These are phyloP conservation scores for Aspergillus brasiliensis DNA, from an alignment of 2,329 filamentous ascomycete genomes.

Conservation along the genomic window DNA sequence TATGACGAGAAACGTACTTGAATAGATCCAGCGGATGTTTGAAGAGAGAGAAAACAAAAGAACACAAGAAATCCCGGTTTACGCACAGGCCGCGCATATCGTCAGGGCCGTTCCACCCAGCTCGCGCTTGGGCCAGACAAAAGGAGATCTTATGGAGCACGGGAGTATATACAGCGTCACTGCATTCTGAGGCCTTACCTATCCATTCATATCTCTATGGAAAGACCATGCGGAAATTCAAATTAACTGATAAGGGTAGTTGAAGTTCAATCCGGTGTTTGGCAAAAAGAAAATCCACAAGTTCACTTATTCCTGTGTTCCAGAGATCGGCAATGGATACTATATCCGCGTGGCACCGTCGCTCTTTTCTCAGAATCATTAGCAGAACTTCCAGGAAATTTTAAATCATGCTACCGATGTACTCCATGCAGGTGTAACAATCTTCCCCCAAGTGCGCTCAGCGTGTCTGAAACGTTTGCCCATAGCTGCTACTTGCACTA, in stretches of 20 bases:
- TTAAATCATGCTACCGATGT: background rate
- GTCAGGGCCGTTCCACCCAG: slow-evolving; percentile 14
- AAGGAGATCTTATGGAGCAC: background rate
- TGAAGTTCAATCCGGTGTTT: background rate
- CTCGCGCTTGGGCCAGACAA: slow-evolving; percentile 16
- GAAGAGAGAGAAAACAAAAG: background rate
- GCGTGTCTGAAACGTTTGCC: background rate
- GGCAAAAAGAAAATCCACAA: too few relatives aligned
- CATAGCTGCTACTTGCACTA: background rate
- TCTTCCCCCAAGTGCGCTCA: background rate
- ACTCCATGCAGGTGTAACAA: background rate
- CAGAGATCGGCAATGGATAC: background rate
- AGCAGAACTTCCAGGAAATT: background rate
- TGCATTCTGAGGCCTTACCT: background rate
- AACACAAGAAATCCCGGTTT: background rate
- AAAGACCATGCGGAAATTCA: background rate
- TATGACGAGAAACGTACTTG: slow-evolving; percentile 6
- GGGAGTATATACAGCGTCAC: background rate
- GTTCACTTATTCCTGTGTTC: background rate
- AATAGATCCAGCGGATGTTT: background rate
- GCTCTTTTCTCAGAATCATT: background rate
- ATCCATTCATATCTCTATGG: too few relatives aligned
- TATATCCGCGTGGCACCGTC: background rate
- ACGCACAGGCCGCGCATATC: slow-evolving; percentile 11
- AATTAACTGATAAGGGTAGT: background rate